phyloP scores from a whole-genome alignment of 495 filamentous ascomycete species.

The Aspergillus haitiensis region DNA sequence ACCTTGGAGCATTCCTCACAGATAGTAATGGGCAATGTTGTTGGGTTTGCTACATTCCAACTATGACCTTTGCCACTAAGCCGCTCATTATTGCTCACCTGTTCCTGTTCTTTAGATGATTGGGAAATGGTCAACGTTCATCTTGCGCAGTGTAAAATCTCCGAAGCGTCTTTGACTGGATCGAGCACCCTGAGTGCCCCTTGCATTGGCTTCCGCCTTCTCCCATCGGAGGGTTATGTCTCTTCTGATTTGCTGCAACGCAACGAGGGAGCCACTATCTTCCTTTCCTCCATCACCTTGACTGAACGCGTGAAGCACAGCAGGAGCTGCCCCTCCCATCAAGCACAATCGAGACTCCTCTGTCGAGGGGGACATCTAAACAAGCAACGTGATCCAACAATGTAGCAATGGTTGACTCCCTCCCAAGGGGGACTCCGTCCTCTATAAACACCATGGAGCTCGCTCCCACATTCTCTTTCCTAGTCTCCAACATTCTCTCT shows the following conservation, averaged over 20 bases:
- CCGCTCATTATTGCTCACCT: slow-evolving; percentile 31
- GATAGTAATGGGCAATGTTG: slow-evolving; percentile 25
- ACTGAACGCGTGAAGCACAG: slow-evolving; percentile 38
- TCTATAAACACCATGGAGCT: slow-evolving; percentile 53
- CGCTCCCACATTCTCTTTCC: slow-evolving; percentile 60
- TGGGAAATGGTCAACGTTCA: slow-evolving; percentile 23
- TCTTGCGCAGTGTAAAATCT: slow-evolving; percentile 41
- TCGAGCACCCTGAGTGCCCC: slow-evolving; percentile 41
- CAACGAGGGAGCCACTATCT: slow-evolving; percentile 35
- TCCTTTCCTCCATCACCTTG: slow-evolving; percentile 34
- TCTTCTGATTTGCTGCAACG: slow-evolving; percentile 48
- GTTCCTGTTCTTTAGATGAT: slow-evolving; percentile 23
- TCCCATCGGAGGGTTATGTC: slow-evolving; percentile 39
- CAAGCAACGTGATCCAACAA: slow-evolving; percentile 40
- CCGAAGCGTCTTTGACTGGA: slow-evolving; percentile 44
- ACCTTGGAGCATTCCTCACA: slow-evolving; percentile 23
- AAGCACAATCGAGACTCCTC: slow-evolving; percentile 40
- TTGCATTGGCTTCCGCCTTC: slow-evolving; percentile 41
- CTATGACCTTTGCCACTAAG: slow-evolving; percentile 26
- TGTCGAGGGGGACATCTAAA: slow-evolving; percentile 44
- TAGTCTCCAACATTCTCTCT: slow-evolving; percentile 54
- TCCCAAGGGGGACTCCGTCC: slow-evolving; percentile 39
- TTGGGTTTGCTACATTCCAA: slow-evolving; percentile 41
- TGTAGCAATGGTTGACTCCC: slow-evolving; percentile 38
- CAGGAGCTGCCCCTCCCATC: slow-evolving; percentile 33